These are phyloP conservation scores for Xylariaceae sp. DNA, from an alignment of 2,329 filamentous ascomycete species.

Conservation along the genomic window DNA sequence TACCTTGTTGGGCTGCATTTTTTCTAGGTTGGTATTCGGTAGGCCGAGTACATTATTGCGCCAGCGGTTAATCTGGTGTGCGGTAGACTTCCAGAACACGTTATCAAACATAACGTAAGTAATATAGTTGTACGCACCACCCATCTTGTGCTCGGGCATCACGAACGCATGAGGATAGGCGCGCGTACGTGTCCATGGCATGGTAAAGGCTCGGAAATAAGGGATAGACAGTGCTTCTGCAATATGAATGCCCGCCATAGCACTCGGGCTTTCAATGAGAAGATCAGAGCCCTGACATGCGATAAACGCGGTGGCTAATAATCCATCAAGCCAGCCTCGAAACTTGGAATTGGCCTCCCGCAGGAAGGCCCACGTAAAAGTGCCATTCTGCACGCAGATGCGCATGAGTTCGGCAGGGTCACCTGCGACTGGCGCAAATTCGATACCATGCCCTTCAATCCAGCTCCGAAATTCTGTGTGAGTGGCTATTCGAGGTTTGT, in stretches of 20 bases:
- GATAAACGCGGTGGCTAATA: constrained; percentile 79
- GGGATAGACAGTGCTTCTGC: constrained; percentile 91
- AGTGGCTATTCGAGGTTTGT: constrained; percentile 85
- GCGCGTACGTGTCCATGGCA: constrained; percentile 97
- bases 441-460: constrained; percentile 92
- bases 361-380: constrained; percentile 92
- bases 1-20: constrained; percentile 96
- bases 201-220: constrained; percentile 96
- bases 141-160: constrained; percentile 91
- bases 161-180: constrained; percentile 97
- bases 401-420: constrained; percentile 95
- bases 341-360: constrained; percentile 87
- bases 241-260: constrained; percentile 98
- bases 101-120: constrained; percentile 97
- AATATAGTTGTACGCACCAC: constrained; percentile 92
- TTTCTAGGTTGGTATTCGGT: constrained; percentile 81
- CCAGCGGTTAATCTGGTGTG: constrained; percentile 92
- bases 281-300: constrained; percentile 88
- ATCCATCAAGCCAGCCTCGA: constrained; percentile 91
- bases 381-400: constrained; percentile 94
- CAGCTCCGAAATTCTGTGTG: constrained; percentile 88
- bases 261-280: constrained; percentile 92
- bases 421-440: constrained; percentile 86
- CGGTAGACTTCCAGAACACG: constrained; percentile 94
- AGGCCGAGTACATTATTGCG: constrained; percentile 79